Percentiles rank a stretch among this genome's conserved stretches.
Evolutionary conservation across 441 rosid species (phyloP).

Genomic region (Gossypium schwendimanii): DNA sequence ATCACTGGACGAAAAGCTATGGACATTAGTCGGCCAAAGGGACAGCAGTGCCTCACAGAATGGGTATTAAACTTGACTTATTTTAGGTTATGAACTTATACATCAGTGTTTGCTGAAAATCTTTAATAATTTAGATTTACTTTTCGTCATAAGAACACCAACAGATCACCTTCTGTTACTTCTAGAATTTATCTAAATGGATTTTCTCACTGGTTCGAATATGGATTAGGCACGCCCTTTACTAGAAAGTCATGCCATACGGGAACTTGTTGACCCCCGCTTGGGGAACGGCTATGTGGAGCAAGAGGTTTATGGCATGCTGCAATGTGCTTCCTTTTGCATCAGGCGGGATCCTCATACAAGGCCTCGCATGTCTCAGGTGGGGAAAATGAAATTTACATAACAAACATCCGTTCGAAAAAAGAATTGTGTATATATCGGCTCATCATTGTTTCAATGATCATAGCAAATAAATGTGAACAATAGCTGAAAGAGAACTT

Average conservation of each 20-base stretch:
- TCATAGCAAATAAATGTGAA: not conserved
- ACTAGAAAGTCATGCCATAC: conserved; percentile 41
- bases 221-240: conserved; percentile 56
- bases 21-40: conserved; percentile 59
- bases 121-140: not conserved
- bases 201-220: not conserved
- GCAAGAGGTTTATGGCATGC: conserved; percentile 45
- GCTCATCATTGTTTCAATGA: not conserved
- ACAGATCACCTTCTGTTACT: not conserved
- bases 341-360: conserved; percentile 51
- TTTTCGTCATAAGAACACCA: not conserved
- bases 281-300: conserved; percentile 40
- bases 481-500: not conserved
- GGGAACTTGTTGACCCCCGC: conserved; percentile 54
- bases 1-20: conserved; percentile 69
- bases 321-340: conserved; percentile 58
- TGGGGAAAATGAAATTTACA: conserved; percentile 12
- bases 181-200: not conserved
- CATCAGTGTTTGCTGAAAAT: not conserved
- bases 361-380: conserved; percentile 77
- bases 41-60: conserved; percentile 71
- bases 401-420: not conserved
- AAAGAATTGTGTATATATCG: not conserved
- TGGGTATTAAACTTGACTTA: conserved; percentile 35
- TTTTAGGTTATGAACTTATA: not conserved